Evolutionary conservation across 371 early-diverging fungal species (phyloP).

Genomic region (Actinomucor elegans): DNA sequence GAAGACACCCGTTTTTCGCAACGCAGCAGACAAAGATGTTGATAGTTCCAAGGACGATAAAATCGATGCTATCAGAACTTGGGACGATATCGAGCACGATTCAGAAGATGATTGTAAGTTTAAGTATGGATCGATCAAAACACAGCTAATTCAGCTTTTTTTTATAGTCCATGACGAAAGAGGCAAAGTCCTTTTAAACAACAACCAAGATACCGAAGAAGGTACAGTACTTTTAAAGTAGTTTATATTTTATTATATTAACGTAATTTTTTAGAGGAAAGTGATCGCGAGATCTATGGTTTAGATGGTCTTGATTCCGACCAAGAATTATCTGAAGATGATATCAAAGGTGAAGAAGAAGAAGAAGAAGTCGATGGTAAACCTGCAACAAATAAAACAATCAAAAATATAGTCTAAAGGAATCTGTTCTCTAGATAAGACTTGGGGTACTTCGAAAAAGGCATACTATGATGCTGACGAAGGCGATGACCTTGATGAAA

Average conservation of each 20-base stretch:
- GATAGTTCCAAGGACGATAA: conserved; percentile 15
- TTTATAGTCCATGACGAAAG: conserved; percentile 53
- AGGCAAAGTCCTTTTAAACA: conserved; percentile 58
- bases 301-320: conserved; percentile 54
- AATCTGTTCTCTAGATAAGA: conserved; percentile 19
- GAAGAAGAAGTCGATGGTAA: conserved; percentile 50
- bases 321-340: conserved; percentile 35
- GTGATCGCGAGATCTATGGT: conserved; percentile 67
- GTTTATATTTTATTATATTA: no score
- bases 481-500: conserved; percentile 70
- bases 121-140: no score
- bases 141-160: no score
- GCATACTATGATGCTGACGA: conserved; percentile 83
- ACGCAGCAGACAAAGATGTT: conserved; percentile 9
- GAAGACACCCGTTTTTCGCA: conserved; percentile 41
- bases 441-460: conserved; percentile 74
- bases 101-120: conserved; percentile 78
- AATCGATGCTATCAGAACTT: conserved; percentile 67
- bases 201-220: conserved; percentile 38
- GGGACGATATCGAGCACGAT: conserved; percentile 82
- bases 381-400: not conserved
- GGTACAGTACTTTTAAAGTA: no score
- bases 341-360: conserved; percentile 45
- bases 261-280: conserved; percentile 25
- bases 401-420: no score